Evolutionary conservation across 1,284 basidiomycete species (phyloP), one percentile per base, ranked within the genome.

Genomic region (Boletus sp.): DNA sequence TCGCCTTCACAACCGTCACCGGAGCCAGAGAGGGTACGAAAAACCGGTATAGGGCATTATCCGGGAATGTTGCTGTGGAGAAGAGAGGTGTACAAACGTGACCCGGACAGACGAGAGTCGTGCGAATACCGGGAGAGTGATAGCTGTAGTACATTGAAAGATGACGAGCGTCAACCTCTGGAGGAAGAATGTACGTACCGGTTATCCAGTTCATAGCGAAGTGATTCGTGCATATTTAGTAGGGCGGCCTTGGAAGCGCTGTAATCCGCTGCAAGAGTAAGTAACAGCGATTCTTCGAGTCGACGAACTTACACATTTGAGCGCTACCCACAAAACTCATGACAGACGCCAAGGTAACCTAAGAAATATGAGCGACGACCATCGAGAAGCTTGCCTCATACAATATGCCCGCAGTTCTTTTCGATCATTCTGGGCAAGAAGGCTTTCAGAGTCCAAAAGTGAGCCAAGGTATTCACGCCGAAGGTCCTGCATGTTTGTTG

Each of bases 391-490:
- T n/a, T 41, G 41, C 16, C n/a, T 69, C 81, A 44, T 61, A 92
- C 89, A 54, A 99, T 82, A 63, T 99, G 95, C 0, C 94, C 94
- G 1, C 69, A 68, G 37, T 88, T 86, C 26, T 71, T 70, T 56
- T 80, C 78, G 41, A 98, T 76, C 84, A 99, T 89, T 32, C 76
- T 77, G 1, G 95, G 95, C n/a, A 99, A 75, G 75, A 98, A 96
- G 1, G 88, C 88, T 61, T 94, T 93, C 36, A 95, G 67, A 4
- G 83, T 86, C 84, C 90, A 96, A 66, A 91, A 97, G 62, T 94
- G 91, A 2, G 90, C 80, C 0, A 96, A 69, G 2, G 88, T 84
- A 64, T 99, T 98, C 47, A 93, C 88, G 22, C 81, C 81, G 60
- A 98, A 91, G 0, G 94, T 94, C 59, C 94, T 96, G 14, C 14